A percentile compares a stretch with the other conserved stretches of the same genome.
Evolutionary conservation across 192 early-diverging fungal genomes (phyloP).

Genomic region (Backusella tuberculispora): DNA sequence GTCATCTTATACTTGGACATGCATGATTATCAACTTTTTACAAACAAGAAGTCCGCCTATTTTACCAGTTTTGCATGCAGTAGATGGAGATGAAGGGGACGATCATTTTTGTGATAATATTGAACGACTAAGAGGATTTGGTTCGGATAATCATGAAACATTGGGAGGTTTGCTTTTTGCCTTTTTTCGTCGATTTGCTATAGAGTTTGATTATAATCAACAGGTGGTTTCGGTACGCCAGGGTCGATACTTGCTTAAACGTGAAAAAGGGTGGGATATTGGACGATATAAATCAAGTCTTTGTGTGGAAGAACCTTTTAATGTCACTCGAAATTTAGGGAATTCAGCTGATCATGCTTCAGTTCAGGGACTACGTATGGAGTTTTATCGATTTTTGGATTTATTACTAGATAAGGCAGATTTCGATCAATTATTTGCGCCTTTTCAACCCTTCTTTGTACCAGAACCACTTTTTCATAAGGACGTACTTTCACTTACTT

Average conservation of each 20-base stretch:
- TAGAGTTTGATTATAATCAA: slow-evolving; percentile 84
- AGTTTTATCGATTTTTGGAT: slow-evolving; percentile 76
- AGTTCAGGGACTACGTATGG: slow-evolving; percentile 78
- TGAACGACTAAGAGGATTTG: slow-evolving; percentile 66
- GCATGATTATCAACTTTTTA: slow-evolving; percentile 91
- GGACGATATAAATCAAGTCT: slow-evolving; percentile 68
- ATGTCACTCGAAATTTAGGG: slow-evolving; percentile 84
- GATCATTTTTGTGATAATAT: slow-evolving; percentile 79
- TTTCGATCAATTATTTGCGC: slow-evolving; percentile 25
- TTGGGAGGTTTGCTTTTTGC: slow-evolving; percentile 80
- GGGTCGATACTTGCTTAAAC: slow-evolving; percentile 79
- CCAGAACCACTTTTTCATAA: neutral
- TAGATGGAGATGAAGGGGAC: slow-evolving; percentile 58
- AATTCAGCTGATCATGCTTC: slow-evolving; percentile 84
- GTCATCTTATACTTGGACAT: slow-evolving; percentile 94
- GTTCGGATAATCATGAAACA: slow-evolving; percentile 71
- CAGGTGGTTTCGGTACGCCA: slow-evolving; percentile 82
- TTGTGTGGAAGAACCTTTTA: slow-evolving; percentile 94
- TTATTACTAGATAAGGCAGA: slow-evolving; percentile 17
- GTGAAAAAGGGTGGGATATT: slow-evolving; percentile 86
- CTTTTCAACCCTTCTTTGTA: slow-evolving; percentile 18
- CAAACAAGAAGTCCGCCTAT: slow-evolving; percentile 90
- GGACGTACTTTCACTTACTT: neutral
- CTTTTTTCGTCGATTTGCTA: slow-evolving; percentile 83
- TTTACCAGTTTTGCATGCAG: slow-evolving; percentile 80